Percentiles rank a stretch among this genome's conserved stretches.
phyloP scores from a whole-genome alignment of 2,329 filamentous ascomycete species.

The Boeremia exigua region DNA sequence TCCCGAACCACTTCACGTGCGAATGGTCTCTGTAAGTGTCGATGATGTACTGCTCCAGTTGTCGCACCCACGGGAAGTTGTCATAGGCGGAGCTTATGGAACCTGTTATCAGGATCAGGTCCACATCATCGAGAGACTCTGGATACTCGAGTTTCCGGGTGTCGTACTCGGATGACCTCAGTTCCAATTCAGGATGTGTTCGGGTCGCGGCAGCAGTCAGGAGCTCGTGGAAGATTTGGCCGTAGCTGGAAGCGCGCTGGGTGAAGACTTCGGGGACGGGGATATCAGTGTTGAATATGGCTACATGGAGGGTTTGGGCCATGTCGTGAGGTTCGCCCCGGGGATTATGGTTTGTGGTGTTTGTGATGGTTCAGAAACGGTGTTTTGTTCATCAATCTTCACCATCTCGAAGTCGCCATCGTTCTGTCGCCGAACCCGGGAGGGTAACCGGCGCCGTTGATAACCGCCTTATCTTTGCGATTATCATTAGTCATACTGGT shows the following conservation, averaged over 20 bases:
- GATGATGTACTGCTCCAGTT: constrained; percentile 38
- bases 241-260: constrained; percentile 32
- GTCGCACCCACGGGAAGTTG: constrained; percentile 33
- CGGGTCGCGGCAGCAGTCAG: constrained; percentile 26
- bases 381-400: background rate
- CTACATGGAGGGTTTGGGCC: constrained; percentile 20
- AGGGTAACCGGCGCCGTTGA: constrained; percentile 11
- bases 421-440: constrained; percentile 9
- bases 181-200: constrained; percentile 4
- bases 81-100: constrained; percentile 44
- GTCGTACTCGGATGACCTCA: constrained; percentile 47
- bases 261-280: constrained; percentile 33
- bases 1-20: constrained; percentile 51
- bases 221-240: constrained; percentile 37
- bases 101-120: constrained; percentile 51
- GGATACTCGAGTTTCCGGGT: constrained; percentile 48
- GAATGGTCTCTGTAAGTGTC: constrained; percentile 39
- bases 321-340: background rate
- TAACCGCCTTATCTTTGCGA: constrained; percentile 15
- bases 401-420: background rate
- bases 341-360: background rate
- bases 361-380: background rate
- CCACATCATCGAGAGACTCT: constrained; percentile 30
- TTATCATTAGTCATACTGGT: constrained; percentile 14
- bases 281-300: constrained; percentile 41